A percentile compares a stretch with the other conserved stretches of the same genome.
Evolutionary conservation across 1,284 basidiomycete genomes (phyloP).

Genomic region (Phylloporus gajari): DNA sequence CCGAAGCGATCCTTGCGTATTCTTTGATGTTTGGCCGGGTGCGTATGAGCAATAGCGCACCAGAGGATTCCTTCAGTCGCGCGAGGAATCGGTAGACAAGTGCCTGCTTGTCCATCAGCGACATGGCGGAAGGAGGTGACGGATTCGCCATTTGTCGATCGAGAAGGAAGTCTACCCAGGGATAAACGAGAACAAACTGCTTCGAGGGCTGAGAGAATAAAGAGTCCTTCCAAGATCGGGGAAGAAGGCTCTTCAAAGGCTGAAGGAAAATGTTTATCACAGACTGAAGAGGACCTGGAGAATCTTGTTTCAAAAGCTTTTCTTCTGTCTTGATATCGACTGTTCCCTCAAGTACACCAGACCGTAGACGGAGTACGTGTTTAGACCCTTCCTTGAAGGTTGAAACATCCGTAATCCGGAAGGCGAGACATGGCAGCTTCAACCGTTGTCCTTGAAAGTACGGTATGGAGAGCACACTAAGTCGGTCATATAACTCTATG

Average conservation of each 20-base stretch:
- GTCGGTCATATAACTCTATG: slow-evolving; percentile 11
- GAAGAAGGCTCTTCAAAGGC: too few relatives aligned
- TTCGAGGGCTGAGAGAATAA: too few relatives aligned
- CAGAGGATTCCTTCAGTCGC: not conserved
- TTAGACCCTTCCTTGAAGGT: not conserved
- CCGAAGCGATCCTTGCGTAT: slow-evolving; percentile 16
- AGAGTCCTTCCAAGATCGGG: too few relatives aligned
- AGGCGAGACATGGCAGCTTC: slow-evolving; percentile 16
- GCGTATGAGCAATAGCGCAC: slow-evolving; percentile 13
- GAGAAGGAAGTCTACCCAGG: not conserved
- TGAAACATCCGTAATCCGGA: slow-evolving; percentile 4
- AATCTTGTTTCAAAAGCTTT: not conserved
- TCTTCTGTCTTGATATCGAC: not conserved
- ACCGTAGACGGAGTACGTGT: not conserved
- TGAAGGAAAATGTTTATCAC: too few relatives aligned
- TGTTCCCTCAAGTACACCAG: not conserved
- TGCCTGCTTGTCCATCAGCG: not conserved
- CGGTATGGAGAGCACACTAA: not conserved
- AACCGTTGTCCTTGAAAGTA: slow-evolving; percentile 7
- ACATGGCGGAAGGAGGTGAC: not conserved
- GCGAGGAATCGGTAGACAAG: not conserved
- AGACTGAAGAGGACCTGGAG: too few relatives aligned
- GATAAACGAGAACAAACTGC: not conserved
- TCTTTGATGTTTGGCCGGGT: not conserved
- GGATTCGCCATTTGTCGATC: not conserved